Evolutionary conservation across 192 early-diverging fungal genomes (phyloP).

Genomic region (Thoreauomyces humboldtii): DNA sequence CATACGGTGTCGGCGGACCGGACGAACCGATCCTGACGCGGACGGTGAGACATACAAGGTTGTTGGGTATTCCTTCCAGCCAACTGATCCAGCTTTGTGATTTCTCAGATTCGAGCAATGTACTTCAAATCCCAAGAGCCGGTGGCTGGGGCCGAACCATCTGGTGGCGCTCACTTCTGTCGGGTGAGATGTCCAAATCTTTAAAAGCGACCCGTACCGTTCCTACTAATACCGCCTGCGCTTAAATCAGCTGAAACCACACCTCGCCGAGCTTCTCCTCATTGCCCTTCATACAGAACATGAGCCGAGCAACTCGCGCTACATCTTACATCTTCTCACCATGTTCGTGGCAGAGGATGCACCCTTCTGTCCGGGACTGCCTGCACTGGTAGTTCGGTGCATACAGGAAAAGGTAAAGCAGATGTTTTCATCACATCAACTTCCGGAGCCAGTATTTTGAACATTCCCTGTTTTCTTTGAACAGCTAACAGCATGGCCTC

Average conservation of each 20-base stretch:
- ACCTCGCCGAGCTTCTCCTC: constrained; percentile 66
- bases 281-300: constrained; percentile 64
- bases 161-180: too few relatives aligned
- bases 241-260: constrained; percentile 60
- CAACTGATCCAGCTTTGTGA: too few relatives aligned
- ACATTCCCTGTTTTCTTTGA: neutral
- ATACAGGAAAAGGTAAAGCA: constrained; percentile 87
- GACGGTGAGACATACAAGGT: neutral
- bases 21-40: constrained; percentile 21
- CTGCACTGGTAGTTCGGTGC: constrained; percentile 60
- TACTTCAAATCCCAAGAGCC: constrained; percentile 4
- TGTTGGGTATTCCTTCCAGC: too few relatives aligned
- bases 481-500: constrained; percentile 20
- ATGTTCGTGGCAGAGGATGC: constrained; percentile 77
- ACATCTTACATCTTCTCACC: constrained; percentile 63
- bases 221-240: too few relatives aligned
- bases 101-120: constrained; percentile 15
- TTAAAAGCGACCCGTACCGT: too few relatives aligned
- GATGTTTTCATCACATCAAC: too few relatives aligned
- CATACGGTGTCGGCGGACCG: constrained; percentile 1
- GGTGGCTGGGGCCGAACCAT: neutral
- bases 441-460: too few relatives aligned
- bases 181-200: too few relatives aligned
- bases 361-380: constrained; percentile 68
- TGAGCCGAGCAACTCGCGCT: constrained; percentile 61